Evolutionary conservation across 148 eudicot species (phyloP).

Genomic region (Diospyros kaki): DNA sequence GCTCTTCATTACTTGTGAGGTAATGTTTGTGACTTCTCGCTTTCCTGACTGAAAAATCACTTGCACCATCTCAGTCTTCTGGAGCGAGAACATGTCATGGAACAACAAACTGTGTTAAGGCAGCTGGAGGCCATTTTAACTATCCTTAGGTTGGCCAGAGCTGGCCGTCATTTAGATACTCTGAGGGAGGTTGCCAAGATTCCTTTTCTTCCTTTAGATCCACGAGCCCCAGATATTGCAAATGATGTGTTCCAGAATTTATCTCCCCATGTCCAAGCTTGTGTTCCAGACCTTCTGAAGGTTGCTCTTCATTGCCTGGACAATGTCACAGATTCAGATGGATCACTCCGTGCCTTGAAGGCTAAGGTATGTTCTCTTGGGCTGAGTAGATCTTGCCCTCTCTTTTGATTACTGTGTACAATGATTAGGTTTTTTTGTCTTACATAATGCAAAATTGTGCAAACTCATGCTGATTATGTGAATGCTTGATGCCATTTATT

Average conservation of each 20-base stretch:
- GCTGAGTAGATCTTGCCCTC: not conserved
- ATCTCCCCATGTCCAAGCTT: slow-evolving; percentile 81
- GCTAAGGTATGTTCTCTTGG: slow-evolving; percentile 50
- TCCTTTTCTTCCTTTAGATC: slow-evolving; percentile 89
- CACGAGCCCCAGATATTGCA: slow-evolving; percentile 54
- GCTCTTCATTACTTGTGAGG: not conserved
- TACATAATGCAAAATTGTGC: not conserved
- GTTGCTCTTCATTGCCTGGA: slow-evolving; percentile 81
- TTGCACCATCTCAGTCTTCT: slow-evolving; percentile 49
- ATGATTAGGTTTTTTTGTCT: not conserved
- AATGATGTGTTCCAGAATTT: slow-evolving; percentile 54
- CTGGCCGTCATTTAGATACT: slow-evolving; percentile 64
- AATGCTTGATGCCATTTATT: not conserved
- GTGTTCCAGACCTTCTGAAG: slow-evolving; percentile 88
- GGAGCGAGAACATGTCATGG: slow-evolving; percentile 70
- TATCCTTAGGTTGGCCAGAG: slow-evolving; percentile 60
- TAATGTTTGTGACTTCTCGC: not conserved
- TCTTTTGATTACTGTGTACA: not conserved
- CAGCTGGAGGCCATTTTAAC: slow-evolving; percentile 89
- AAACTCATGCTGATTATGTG: not conserved
- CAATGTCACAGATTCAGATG: slow-evolving; percentile 76
- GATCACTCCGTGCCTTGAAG: slow-evolving; percentile 91
- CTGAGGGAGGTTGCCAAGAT: slow-evolving; percentile 75
- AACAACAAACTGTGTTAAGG: slow-evolving; percentile 78
- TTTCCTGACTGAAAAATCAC: slow-evolving; percentile 4